Evolutionary conservation across 768 basidiomycete genomes (phyloP).

Genomic region (Heimioporus sp.): DNA sequence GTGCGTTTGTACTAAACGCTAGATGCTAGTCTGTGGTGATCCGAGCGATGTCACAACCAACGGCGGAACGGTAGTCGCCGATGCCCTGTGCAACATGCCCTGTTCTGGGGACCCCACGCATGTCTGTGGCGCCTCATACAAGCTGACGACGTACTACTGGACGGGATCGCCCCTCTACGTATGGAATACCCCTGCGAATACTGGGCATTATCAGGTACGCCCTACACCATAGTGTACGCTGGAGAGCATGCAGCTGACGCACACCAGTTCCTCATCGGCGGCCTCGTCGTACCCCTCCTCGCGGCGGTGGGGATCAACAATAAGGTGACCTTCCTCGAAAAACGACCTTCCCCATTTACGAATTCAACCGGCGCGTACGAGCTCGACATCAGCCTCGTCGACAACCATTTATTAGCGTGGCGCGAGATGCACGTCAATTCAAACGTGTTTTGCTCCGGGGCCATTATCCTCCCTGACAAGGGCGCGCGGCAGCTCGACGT

Average conservation of each 20-base stretch:
- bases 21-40: slow-evolving; percentile 67
- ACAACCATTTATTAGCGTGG: slow-evolving; percentile 52
- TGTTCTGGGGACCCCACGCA: slow-evolving; percentile 73
- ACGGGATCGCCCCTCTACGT: slow-evolving; percentile 46
- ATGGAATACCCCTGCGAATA: slow-evolving; percentile 67
- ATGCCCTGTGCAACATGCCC: slow-evolving; percentile 42
- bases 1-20: background rate
- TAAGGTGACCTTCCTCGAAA: slow-evolving; percentile 80
- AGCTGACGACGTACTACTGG: slow-evolving; percentile 55
- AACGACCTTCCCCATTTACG: slow-evolving; percentile 50
- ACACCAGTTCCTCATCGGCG: slow-evolving; percentile 45
- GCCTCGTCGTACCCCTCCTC: slow-evolving; percentile 69
- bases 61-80: slow-evolving; percentile 30
- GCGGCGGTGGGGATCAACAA: slow-evolving; percentile 78
- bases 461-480: slow-evolving; percentile 73
- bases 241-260: background rate
- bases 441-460: slow-evolving; percentile 79
- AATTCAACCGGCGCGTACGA: slow-evolving; percentile 82
- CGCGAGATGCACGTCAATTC: slow-evolving; percentile 74
- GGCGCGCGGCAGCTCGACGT: slow-evolving; percentile 39
- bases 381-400: slow-evolving; percentile 58
- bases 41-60: slow-evolving; percentile 45
- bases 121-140: slow-evolving; percentile 59
- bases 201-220: slow-evolving; percentile 67
- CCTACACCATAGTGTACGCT: background rate